Evolutionary conservation across 169 alveolate species (phyloP).

Genomic region (Plasmodium fragile): DNA sequence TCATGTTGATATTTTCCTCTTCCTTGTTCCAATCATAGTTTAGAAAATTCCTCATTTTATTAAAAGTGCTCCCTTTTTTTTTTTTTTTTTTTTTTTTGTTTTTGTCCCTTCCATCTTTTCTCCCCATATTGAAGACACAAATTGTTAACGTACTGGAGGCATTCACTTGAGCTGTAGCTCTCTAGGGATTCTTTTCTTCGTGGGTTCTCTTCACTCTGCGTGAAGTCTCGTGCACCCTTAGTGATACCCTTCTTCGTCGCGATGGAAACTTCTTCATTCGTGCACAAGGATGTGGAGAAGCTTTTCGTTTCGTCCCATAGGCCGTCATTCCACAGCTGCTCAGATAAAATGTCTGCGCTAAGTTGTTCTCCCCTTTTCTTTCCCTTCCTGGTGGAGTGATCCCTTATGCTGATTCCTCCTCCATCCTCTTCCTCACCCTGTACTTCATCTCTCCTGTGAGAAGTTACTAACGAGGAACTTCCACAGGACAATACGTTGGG

Average conservation of each 20-base stretch:
- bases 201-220: background rate
- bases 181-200: background rate
- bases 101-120: background rate
- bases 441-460: background rate
- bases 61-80: background rate
- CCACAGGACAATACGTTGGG: background rate
- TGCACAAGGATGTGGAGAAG: background rate
- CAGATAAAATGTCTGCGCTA: background rate
- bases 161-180: constrained; percentile 34
- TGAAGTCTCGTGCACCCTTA: background rate
- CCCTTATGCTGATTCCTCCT: background rate
- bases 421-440: no score
- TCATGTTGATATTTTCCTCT: background rate
- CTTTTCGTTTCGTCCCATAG: background rate
- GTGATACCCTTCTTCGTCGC: background rate
- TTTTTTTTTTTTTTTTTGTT: background rate
- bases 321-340: background rate
- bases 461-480: background rate
- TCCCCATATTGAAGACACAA: background rate
- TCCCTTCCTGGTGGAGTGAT: background rate
- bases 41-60: background rate
- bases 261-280: background rate
- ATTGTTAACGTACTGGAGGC: background rate
- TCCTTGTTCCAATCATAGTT: background rate
- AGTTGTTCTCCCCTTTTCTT: background rate